Conservation (phyloP, 164 flowering plant species). For the Chimonanthus praecox region DNA sequence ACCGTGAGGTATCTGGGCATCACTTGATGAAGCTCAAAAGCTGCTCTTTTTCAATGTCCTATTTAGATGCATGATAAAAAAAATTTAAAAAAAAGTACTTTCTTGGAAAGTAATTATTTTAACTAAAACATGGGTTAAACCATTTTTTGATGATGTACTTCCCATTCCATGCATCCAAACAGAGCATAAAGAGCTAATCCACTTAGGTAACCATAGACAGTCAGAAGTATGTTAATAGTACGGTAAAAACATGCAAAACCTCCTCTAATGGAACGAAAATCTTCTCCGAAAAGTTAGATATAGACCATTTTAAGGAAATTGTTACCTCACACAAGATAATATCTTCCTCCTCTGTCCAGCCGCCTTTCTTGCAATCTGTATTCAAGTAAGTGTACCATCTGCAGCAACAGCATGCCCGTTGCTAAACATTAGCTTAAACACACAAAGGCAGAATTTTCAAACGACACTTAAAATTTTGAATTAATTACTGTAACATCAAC, state of each 20-base stretch:
- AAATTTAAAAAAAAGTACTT: no score
- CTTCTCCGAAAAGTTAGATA: neutral
- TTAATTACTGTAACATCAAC: slow-evolving; percentile 20
- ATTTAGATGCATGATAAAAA: no score
- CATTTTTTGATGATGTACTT: no score
- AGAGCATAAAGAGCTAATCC: neutral
- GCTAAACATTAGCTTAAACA: slow-evolving; percentile 10
- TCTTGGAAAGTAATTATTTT: no score
- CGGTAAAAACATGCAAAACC: neutral
- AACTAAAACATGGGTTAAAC: no score
- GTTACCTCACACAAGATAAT: slow-evolving; percentile 85
- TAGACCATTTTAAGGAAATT: neutral
- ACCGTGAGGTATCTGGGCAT: neutral
- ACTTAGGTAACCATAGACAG: neutral
- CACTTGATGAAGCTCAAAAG: neutral
- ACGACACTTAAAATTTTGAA: neutral
- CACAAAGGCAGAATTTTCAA: neutral
- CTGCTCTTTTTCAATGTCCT: neutral
- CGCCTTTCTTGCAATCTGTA: slow-evolving; percentile 95
- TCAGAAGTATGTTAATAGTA: neutral
- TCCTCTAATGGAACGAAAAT: neutral
- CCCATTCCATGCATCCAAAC: no score
- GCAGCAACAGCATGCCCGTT: slow-evolving; percentile 12
- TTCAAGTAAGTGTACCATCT: slow-evolving; percentile 96
- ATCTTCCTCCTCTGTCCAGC: slow-evolving; percentile 98